These are phyloP conservation scores for Lentinula sp. DNA, from an alignment of 768 basidiomycete species.

Conservation along the genomic window DNA sequence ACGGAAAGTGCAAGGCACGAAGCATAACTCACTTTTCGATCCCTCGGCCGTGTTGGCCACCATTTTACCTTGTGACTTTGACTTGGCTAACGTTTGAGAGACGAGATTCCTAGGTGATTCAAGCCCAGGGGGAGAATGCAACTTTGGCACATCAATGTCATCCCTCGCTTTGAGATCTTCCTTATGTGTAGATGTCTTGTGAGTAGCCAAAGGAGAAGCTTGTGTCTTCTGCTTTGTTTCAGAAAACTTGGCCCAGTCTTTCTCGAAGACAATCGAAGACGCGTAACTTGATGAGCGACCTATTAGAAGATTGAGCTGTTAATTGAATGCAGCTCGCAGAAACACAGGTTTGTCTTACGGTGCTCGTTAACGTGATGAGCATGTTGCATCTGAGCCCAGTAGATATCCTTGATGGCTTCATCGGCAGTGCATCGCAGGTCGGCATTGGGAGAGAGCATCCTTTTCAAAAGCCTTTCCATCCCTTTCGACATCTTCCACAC, in stretches of 20 bases:
- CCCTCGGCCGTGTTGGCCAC: slow-evolving; percentile 7
- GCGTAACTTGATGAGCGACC: slow-evolving; percentile 44
- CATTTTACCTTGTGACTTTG: slow-evolving; percentile 41
- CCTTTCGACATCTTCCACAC: slow-evolving; percentile 62
- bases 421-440: slow-evolving; percentile 68
- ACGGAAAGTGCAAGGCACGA: not conserved
- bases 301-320: slow-evolving; percentile 13
- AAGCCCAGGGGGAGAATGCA: slow-evolving; percentile 28
- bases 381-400: slow-evolving; percentile 42
- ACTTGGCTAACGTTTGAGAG: slow-evolving; percentile 23
- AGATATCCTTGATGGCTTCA: slow-evolving; percentile 60
- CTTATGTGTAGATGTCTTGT: slow-evolving; percentile 14
- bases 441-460: slow-evolving; percentile 81
- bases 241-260: slow-evolving; percentile 36
- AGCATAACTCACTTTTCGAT: slow-evolving; percentile 24
- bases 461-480: slow-evolving; percentile 61
- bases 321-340: not conserved
- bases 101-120: slow-evolving; percentile 10
- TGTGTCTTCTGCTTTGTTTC: slow-evolving; percentile 7
- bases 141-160: slow-evolving; percentile 4
- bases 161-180: not conserved
- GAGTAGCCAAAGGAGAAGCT: slow-evolving; percentile 21
- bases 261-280: slow-evolving; percentile 44
- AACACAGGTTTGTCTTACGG: not conserved
- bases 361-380: not conserved